These are phyloP conservation scores for Sequoia sempervirens DNA, from an alignment of 75 land plant species.

Conservation along the genomic window DNA sequence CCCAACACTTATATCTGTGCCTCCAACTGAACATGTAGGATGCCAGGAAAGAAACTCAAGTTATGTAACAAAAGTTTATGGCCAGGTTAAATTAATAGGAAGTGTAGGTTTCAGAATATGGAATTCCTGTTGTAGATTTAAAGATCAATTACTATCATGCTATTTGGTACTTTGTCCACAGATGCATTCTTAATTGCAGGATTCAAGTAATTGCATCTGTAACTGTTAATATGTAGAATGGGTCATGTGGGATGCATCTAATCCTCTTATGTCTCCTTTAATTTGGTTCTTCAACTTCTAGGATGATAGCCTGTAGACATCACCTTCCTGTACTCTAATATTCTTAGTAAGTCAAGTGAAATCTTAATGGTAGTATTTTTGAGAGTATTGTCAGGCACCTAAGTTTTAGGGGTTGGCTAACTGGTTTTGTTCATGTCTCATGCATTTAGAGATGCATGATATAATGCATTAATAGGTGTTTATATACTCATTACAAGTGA, in stretches of 20 bases:
- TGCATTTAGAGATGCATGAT: neutral
- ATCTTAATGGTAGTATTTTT: no score
- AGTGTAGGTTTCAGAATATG: neutral
- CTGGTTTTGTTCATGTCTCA: neutral
- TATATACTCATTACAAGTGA: neutral
- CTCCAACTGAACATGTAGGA: neutral
- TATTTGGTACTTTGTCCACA: neutral
- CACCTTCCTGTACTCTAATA: no score
- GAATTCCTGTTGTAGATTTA: neutral
- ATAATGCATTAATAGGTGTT: neutral
- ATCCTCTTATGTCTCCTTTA: neutral
- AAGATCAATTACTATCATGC: neutral
- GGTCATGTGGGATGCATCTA: neutral
- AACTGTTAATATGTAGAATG: neutral
- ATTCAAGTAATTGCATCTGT: neutral
- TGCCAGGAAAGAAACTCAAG: neutral
- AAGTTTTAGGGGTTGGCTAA: no score
- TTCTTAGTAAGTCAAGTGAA: no score
- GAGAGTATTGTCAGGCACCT: neutral
- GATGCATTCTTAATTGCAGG: neutral
- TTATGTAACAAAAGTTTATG: neutral
- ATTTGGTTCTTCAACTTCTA: neutral
- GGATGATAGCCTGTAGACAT: no score
- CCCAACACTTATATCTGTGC: neutral
- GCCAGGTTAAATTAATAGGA: neutral